phyloP scores from a whole-genome alignment of 2,329 filamentous ascomycete genomes.

The Fusarium stilboides region DNA sequence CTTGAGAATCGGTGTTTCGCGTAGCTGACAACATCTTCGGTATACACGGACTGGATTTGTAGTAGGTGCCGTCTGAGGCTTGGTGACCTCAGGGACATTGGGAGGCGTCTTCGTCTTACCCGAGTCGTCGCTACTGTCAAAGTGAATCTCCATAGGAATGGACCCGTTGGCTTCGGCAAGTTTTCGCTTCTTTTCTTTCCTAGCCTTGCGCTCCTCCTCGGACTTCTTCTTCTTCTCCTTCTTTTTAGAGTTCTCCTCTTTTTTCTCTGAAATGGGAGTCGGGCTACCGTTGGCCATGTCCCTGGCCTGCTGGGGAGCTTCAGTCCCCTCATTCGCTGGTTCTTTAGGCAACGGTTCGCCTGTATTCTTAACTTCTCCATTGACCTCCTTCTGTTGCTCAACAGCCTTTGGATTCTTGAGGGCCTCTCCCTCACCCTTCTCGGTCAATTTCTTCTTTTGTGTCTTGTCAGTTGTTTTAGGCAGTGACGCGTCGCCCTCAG shows the following conservation, averaged over 20 bases:
- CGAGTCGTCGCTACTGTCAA: slow-evolving; percentile 77
- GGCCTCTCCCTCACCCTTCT: slow-evolving; percentile 81
- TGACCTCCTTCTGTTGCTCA: slow-evolving; percentile 64
- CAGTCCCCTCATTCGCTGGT: slow-evolving; percentile 56
- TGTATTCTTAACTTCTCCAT: slow-evolving; percentile 58
- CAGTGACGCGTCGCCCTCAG: slow-evolving; percentile 68
- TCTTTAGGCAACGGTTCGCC: slow-evolving; percentile 59
- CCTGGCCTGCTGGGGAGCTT: slow-evolving; percentile 45
- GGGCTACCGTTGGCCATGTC: slow-evolving; percentile 48
- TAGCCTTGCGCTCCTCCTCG: slow-evolving; percentile 91
- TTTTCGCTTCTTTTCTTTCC: slow-evolving; percentile 89
- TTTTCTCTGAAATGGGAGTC: slow-evolving; percentile 42
- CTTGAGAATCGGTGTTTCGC: slow-evolving; percentile 93
- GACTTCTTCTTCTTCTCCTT: slow-evolving; percentile 97
- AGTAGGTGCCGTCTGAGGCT: slow-evolving; percentile 72
- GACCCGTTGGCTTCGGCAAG: slow-evolving; percentile 90
- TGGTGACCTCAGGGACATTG: slow-evolving; percentile 41
- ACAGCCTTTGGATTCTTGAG: slow-evolving; percentile 76
- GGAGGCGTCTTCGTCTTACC: slow-evolving; percentile 44
- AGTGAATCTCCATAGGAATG: slow-evolving; percentile 85
- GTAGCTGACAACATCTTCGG: slow-evolving; percentile 91
- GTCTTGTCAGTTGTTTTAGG: slow-evolving; percentile 62
- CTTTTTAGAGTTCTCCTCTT: slow-evolving; percentile 73
- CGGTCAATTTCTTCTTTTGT: slow-evolving; percentile 74
- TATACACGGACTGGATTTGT: slow-evolving; percentile 95